Conservation (phyloP, 2,329 filamentous ascomycete genomes). For the Leptographium wingfieldii region DNA sequence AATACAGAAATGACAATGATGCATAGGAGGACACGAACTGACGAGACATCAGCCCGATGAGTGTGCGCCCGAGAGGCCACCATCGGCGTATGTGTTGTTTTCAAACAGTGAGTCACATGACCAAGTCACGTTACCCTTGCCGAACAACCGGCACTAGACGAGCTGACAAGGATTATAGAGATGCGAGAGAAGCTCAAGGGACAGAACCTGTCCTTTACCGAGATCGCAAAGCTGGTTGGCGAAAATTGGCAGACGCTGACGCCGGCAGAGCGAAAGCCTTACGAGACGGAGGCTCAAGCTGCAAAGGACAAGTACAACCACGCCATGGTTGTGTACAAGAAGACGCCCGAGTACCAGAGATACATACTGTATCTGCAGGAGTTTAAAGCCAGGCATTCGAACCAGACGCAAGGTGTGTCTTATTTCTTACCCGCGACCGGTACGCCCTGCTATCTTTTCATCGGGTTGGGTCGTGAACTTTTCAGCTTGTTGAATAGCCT, state of each 20-base stretch:
- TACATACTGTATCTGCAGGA: conserved; percentile 64
- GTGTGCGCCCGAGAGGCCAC: conserved; percentile 65
- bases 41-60: conserved; percentile 48
- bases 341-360: conserved; percentile 54
- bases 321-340: conserved; percentile 65
- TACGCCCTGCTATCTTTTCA: neutral
- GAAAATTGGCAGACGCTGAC: conserved; percentile 69
- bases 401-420: conserved; percentile 39
- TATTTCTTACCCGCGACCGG: neutral
- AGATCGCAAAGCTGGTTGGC: conserved; percentile 71
- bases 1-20: neutral
- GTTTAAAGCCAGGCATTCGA: conserved; percentile 61
- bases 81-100: conserved; percentile 75
- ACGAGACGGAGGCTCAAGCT: conserved; percentile 56
- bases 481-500: neutral
- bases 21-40: neutral
- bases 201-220: conserved; percentile 65
- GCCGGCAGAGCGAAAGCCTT: conserved; percentile 55
- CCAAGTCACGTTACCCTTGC: neutral
- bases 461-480: neutral
- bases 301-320: conserved; percentile 67
- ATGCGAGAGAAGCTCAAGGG: conserved; percentile 68
- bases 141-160: neutral
- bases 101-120: conserved; percentile 55
- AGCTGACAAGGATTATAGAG: conserved; percentile 29